Conservation (phyloP, 805 yeast species). For the Saturnispora sekii region DNA sequence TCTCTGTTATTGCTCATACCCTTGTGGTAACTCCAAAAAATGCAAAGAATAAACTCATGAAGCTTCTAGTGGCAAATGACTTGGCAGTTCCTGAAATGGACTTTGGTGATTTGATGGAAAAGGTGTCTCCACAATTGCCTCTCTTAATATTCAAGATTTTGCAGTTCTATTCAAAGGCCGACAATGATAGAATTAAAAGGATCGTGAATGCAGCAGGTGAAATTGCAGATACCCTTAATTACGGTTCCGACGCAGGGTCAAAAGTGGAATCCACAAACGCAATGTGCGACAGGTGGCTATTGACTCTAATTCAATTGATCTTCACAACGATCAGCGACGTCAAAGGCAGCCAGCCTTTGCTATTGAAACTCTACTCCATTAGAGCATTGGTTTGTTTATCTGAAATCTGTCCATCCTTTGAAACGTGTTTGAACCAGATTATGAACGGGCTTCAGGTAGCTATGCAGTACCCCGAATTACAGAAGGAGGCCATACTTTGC, state of each 20-base stretch:
- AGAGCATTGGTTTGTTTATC: slow-evolving; percentile 66
- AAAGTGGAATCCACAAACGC: slow-evolving; percentile 23
- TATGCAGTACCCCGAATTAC: slow-evolving; percentile 51
- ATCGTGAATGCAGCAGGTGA: slow-evolving; percentile 34
- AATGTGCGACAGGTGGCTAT: slow-evolving; percentile 26
- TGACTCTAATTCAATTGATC: slow-evolving; percentile 70
- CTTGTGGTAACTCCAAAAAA: slow-evolving; percentile 5
- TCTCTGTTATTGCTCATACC: slow-evolving; percentile 4
- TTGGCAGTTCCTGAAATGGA: slow-evolving; percentile 11
- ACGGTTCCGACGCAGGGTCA: slow-evolving; percentile 14
- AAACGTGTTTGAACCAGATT: slow-evolving; percentile 66
- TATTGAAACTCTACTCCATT: slow-evolving; percentile 62
- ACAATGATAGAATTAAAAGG: slow-evolving; percentile 19
- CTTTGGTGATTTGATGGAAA: slow-evolving; percentile 29
- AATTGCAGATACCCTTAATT: slow-evolving; percentile 16
- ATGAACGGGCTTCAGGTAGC: slow-evolving; percentile 80
- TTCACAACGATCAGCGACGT: slow-evolving; percentile 71
- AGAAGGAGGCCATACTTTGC: slow-evolving; percentile 52
- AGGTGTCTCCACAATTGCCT: slow-evolving; percentile 13
- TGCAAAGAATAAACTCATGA: slow-evolving; percentile 4
- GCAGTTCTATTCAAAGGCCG: slow-evolving; percentile 32
- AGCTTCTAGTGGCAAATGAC: slow-evolving; percentile 1
- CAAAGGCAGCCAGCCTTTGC: slow-evolving; percentile 59
- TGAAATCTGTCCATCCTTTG: slow-evolving; percentile 34
- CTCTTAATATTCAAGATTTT: slow-evolving; percentile 15